Evolutionary conservation across 2,329 filamentous ascomycete species (phyloP).

Genomic region (Cladosporium cucumerinum): DNA sequence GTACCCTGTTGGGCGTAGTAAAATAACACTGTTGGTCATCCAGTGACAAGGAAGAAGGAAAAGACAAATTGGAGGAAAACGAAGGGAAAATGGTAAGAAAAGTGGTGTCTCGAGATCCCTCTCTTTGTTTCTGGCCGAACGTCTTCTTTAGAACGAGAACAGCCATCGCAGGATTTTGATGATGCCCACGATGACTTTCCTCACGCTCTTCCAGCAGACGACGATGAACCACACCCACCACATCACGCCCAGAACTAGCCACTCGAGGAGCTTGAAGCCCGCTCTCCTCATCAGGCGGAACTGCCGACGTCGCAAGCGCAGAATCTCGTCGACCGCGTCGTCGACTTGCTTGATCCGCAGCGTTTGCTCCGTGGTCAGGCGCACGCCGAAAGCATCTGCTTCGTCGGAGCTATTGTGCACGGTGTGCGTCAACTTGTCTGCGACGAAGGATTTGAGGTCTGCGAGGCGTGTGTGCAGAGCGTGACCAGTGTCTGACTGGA

Average conservation of each 20-base stretch:
- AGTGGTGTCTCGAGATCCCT: not conserved
- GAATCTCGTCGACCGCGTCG: conserved; percentile 66
- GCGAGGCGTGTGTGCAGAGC: conserved; percentile 45
- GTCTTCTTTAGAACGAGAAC: not conserved
- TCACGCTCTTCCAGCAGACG: conserved; percentile 45
- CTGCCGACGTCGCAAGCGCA: conserved; percentile 69
- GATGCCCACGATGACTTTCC: conserved; percentile 2
- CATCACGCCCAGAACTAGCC: conserved; percentile 82
- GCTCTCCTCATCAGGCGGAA: conserved; percentile 71
- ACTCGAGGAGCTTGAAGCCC: conserved; percentile 81
- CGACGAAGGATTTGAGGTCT: conserved; percentile 45
- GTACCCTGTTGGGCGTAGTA: not conserved
- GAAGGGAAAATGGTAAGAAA: not conserved
- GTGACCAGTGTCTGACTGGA: conserved; percentile 47
- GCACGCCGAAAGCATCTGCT: conserved; percentile 72
- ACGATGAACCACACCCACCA: conserved; percentile 94
- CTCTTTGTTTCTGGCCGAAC: not conserved
- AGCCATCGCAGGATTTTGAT: conserved; percentile 1
- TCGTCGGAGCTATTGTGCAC: conserved; percentile 70
- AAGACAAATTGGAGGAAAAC: not conserved
- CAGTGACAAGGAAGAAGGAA: not conserved
- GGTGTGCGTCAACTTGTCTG: conserved; percentile 52
- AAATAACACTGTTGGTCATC: not conserved
- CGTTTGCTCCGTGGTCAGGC: conserved; percentile 72
- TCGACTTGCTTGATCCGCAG: conserved; percentile 76